phyloP scores from a whole-genome alignment of 441 rosid genomes.

The Theobroma grandiflorum region DNA sequence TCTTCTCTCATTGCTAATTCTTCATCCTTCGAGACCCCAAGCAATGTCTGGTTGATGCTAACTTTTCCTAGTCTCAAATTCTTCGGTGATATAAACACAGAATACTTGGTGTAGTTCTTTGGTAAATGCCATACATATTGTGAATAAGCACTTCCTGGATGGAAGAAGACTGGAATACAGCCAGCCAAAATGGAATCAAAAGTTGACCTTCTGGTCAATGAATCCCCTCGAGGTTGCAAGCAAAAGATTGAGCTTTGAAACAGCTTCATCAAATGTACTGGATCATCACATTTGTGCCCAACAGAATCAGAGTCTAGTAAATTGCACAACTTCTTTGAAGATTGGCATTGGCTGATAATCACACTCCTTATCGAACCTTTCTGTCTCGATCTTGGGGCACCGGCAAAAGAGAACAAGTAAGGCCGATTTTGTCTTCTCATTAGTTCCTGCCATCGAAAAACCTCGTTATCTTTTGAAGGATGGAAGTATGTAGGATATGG shows the following conservation, averaged over 20 bases:
- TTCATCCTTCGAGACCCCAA: not conserved
- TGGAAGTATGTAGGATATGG: constrained; percentile 67
- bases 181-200: constrained; percentile 21
- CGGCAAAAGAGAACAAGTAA: constrained; percentile 53
- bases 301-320: constrained; percentile 6
- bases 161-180: constrained; percentile 24
- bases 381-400: constrained; percentile 51
- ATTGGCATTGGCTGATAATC: constrained; percentile 22
- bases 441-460: constrained; percentile 48
- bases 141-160: constrained; percentile 24
- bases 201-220: constrained; percentile 14
- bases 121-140: constrained; percentile 28
- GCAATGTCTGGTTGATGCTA: constrained; percentile 14
- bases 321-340: constrained; percentile 12
- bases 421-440: constrained; percentile 42
- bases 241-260: constrained; percentile 12
- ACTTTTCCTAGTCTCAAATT: not conserved
- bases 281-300: not conserved
- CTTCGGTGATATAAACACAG: constrained; percentile 19
- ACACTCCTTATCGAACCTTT: constrained; percentile 18
- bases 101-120: not conserved
- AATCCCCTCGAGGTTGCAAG: constrained; percentile 23
- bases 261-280: not conserved
- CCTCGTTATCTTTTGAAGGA: constrained; percentile 44
- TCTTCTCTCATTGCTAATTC: constrained; percentile 23